A percentile compares a stretch with the other conserved stretches of the same genome.
Conservation (phyloP, 257 asterid genomes). For the Cruciata laevipes region DNA sequence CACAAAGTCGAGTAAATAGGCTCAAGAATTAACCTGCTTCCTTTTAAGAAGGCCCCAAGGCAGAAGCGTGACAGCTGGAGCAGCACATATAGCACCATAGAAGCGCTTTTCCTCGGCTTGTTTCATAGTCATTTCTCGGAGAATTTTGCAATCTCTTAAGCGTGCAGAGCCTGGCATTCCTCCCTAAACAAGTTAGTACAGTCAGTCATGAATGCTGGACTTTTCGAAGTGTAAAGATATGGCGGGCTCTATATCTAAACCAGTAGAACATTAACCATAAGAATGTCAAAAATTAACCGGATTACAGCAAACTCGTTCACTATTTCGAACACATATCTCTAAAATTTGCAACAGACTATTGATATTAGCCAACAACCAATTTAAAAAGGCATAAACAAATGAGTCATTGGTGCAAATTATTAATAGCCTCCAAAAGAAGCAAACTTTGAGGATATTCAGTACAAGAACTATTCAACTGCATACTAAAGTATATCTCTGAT, state of each 20-base stretch:
- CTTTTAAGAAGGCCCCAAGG: conserved; percentile 90
- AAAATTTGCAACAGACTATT: neutral
- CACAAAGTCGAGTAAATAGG: neutral
- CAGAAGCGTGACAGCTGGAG: conserved; percentile 88
- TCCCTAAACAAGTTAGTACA: conserved; percentile 45
- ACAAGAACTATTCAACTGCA: neutral
- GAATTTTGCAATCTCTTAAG: conserved; percentile 62
- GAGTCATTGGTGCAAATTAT: neutral
- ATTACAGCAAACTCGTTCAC: neutral
- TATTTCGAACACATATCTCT: neutral
- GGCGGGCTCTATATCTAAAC: too few species aligned
- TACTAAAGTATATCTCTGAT: neutral
- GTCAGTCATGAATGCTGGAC: conserved; percentile 2
- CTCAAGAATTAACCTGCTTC: conserved; percentile 45
- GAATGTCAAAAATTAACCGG: neutral
- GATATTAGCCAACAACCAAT: neutral
- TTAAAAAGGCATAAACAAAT: neutral
- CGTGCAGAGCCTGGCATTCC: conserved; percentile 99
- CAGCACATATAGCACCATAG: conserved; percentile 91
- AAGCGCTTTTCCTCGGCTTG: conserved; percentile 74
- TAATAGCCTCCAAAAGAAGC: neutral
- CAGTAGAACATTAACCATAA: neutral
- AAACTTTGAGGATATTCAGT: neutral
- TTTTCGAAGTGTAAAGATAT: neutral
- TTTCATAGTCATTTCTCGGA: conserved; percentile 57